Conservation (phyloP, 2,329 filamentous ascomycete species). For the Fusarium miscanthi region DNA sequence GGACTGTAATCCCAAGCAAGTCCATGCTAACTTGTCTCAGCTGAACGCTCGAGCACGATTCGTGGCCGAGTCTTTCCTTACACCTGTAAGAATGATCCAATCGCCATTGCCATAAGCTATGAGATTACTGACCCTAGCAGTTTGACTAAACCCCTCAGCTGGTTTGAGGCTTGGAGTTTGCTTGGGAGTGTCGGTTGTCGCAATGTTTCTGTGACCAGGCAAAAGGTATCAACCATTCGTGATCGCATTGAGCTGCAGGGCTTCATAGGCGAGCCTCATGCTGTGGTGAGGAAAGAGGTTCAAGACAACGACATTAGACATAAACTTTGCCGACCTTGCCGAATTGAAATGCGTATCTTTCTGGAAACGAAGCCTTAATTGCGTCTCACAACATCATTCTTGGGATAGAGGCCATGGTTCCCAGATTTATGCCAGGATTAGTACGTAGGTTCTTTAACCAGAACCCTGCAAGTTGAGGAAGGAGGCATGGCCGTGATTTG, state of each 20-base stretch:
- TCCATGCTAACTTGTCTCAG: constrained; percentile 58
- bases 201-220: constrained; percentile 22
- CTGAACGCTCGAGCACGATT: constrained; percentile 97
- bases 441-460: background rate
- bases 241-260: constrained; percentile 24
- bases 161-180: constrained; percentile 35
- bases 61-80: constrained; percentile 97
- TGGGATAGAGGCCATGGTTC: background rate
- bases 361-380: constrained; percentile 13
- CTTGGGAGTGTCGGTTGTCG: constrained; percentile 25
- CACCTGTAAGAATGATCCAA: constrained; percentile 71
- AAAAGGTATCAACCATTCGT: constrained; percentile 19
- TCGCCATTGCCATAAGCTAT: background rate
- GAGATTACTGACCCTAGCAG: constrained; percentile 38
- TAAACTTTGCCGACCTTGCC: constrained; percentile 31
- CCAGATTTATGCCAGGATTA: background rate
- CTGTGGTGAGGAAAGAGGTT: constrained; percentile 18
- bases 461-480: background rate
- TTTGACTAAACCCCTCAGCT: constrained; percentile 49
- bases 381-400: background rate
- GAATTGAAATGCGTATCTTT: constrained; percentile 37
- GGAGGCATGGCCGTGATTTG: background rate
- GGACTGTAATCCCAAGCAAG: background rate
- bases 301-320: constrained; percentile 39
- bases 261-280: constrained; percentile 14